phyloP scores from a whole-genome alignment of 2,329 filamentous ascomycete species.

The Phaeomoniella chlamydospora region DNA sequence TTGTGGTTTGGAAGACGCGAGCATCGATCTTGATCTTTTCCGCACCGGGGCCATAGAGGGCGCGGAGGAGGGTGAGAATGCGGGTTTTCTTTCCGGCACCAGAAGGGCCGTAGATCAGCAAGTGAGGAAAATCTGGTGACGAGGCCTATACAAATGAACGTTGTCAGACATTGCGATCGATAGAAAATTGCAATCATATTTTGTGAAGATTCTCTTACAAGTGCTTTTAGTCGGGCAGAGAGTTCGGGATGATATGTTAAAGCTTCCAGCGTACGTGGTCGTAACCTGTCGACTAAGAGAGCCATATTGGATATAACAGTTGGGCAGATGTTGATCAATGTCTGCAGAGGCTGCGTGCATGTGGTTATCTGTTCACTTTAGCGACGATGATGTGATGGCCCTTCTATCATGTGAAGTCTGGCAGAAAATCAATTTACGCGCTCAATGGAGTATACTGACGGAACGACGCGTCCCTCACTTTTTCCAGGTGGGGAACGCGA shows the following conservation, averaged over 20 bases:
- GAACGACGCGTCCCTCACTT: no score
- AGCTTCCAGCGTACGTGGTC: slow-evolving; percentile 33
- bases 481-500: no score
- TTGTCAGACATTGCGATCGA: slow-evolving; percentile 6
- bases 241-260: slow-evolving; percentile 82
- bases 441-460: no score
- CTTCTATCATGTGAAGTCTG: no score
- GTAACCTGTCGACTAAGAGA: slow-evolving; percentile 50
- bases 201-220: slow-evolving; percentile 42
- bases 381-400: neutral
- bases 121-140: slow-evolving; percentile 93
- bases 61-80: slow-evolving; percentile 87
- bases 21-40: slow-evolving; percentile 99
- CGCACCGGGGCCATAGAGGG: slow-evolving; percentile 89
- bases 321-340: neutral
- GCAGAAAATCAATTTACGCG: neutral
- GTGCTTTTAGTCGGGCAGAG: slow-evolving; percentile 69
- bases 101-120: slow-evolving; percentile 91
- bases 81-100: slow-evolving; percentile 96
- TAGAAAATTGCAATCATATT: slow-evolving; percentile 4
- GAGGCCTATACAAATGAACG: slow-evolving; percentile 72
- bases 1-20: slow-evolving; percentile 82
- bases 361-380: neutral
- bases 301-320: slow-evolving; percentile 33
- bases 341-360: no score